Base-by-base conservation (phyloP, 2,329 filamentous ascomycete species). In the Pyrenophora seminiperda region DNA sequence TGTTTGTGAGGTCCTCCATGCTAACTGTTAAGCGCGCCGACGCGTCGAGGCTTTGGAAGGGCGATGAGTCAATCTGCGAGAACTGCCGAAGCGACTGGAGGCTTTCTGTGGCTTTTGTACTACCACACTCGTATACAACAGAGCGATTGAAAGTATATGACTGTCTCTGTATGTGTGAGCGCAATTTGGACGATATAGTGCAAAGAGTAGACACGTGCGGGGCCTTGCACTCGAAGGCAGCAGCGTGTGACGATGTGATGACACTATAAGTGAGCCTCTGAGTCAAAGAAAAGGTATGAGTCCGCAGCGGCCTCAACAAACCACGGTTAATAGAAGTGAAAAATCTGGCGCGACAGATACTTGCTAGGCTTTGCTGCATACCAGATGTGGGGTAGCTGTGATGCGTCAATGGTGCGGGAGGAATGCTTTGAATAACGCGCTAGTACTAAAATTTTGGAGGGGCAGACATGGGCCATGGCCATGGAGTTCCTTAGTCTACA, bases 1-100 rank as follows among this genome's bases (percentile, higher is more conserved):
- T 70, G 18, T 59, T 58, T 32, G 72, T 65, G 42, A 77, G 61
- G 30, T 75, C 68, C 34, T 75, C 73, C 53, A 75, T 65, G 41
- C 57, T 63, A 56, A 59, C 19, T 43, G 58, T 13, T 48, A 53
- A 47, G 46, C 52, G 61, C 45, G 59, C 45, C 22, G 60, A 59
- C 39, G 64, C 58, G 56, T 71, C 63, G 55, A 71, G 59, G 38
- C 36, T 58, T 29, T 50, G 55, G 47, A 65, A 60, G 17, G 50
- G 55, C 15, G 50, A 54, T 17, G 47, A 43, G 48, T 58, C 47
- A 45, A 46, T 61, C 10, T 59, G 61, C 3, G 60, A 51, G 14
- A 38, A 51, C 13, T 41, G 47, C 54, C 61, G 50, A 44, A 45
- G 46, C 33, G 53, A 43, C 3, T 40, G 33, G 19, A 27, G 15